Percentiles rank a stretch among this genome's conserved stretches.
Conservation (phyloP, 2,329 filamentous ascomycete species). For the Orbilia brochopaga region DNA sequence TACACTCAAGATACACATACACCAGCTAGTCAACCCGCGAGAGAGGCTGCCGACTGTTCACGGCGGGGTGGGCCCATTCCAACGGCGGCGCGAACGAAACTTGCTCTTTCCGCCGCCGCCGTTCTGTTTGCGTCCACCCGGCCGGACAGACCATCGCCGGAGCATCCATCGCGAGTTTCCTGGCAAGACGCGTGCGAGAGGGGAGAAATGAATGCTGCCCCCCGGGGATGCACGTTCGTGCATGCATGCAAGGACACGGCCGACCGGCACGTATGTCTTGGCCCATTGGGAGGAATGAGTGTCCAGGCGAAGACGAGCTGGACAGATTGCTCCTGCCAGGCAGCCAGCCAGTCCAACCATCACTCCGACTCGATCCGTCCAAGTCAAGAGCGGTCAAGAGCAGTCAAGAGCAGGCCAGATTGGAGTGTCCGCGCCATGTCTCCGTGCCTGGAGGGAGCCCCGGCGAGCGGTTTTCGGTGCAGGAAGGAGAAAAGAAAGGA, state of each 20-base stretch:
- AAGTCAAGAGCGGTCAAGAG: no score
- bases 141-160: neutral
- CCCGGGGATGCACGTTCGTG: neutral
- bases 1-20: no score
- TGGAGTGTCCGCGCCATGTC: neutral
- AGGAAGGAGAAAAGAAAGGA: neutral
- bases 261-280: slow-evolving; percentile 5
- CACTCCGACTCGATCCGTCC: no score
- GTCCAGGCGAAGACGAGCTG: neutral
- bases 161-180: neutral
- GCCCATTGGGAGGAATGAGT: neutral
- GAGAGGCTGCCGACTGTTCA: no score
- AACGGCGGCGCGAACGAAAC: neutral
- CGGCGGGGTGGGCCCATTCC: no score
- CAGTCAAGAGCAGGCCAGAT: slow-evolving; percentile 1
- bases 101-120: neutral
- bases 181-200: neutral
- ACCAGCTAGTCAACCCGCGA: no score
- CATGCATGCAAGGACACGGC: neutral
- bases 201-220: neutral
- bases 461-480: neutral
- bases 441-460: neutral
- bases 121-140: neutral
- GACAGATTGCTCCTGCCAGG: neutral
- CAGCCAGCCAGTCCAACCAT: no score